These are phyloP conservation scores for Trichoderma atrobrunneum DNA, from an alignment of 2,329 filamentous ascomycete genomes.

Conservation along the genomic window DNA sequence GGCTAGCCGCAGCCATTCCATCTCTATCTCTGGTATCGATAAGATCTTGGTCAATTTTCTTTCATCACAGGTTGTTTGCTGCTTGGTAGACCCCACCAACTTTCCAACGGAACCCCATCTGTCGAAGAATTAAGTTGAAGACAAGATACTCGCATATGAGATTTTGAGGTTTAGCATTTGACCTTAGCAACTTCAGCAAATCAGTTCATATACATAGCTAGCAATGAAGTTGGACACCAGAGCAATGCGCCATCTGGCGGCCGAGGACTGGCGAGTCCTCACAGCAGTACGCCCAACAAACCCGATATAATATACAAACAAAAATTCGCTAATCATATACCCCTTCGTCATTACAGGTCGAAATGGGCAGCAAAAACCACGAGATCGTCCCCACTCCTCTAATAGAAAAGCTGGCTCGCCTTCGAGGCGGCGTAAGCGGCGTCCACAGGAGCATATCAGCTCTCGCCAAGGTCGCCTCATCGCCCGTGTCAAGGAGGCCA, in stretches of 20 bases:
- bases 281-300: slow-evolving; percentile 65
- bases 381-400: slow-evolving; percentile 90
- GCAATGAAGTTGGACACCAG: slow-evolving; percentile 94
- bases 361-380: slow-evolving; percentile 93
- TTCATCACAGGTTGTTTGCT: slow-evolving; percentile 16
- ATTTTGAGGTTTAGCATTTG: background rate
- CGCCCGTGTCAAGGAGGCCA: slow-evolving; percentile 88
- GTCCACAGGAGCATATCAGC: slow-evolving; percentile 85
- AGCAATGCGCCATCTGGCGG: slow-evolving; percentile 84
- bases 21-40: slow-evolving; percentile 25
- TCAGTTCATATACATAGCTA: slow-evolving; percentile 3
- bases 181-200: background rate
- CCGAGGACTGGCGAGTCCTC: slow-evolving; percentile 94
- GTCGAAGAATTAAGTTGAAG: background rate
- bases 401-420: slow-evolving; percentile 78
- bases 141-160: background rate
- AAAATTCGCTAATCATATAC: background rate
- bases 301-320: background rate
- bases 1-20: background rate
- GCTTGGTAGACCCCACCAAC: slow-evolving; percentile 27
- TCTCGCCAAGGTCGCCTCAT: slow-evolving; percentile 89
- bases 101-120: background rate
- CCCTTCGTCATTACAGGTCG: slow-evolving; percentile 58
- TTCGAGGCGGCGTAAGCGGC: slow-evolving; percentile 73
- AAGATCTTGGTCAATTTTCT: slow-evolving; percentile 33